A percentile compares a stretch with the other conserved stretches of the same genome.
Conservation (phyloP, 2,329 filamentous ascomycete species). For the Septoria linicola region DNA sequence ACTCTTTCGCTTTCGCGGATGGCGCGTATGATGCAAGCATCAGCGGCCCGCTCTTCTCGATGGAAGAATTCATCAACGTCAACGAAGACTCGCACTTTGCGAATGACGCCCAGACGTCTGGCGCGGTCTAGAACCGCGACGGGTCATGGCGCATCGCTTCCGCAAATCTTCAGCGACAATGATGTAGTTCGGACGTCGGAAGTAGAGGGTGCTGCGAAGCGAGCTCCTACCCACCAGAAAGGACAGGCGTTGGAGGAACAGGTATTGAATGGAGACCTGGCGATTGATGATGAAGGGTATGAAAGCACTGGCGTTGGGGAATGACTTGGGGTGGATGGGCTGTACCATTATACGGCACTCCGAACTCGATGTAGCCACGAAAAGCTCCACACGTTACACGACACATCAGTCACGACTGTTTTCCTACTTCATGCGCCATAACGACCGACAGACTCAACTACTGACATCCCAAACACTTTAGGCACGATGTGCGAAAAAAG, state of each 20-base stretch:
- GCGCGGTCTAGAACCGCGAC: constrained; percentile 50
- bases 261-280: constrained; percentile 2
- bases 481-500: neutral
- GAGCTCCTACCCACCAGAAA: neutral
- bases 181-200: neutral
- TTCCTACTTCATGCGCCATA: neutral
- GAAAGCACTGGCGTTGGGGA: constrained; percentile 17
- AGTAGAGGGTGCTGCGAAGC: constrained; percentile 1
- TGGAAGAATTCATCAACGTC: constrained; percentile 44
- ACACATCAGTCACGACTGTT: neutral
- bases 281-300: constrained; percentile 11
- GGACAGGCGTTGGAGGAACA: constrained; percentile 9
- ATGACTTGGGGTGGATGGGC: constrained; percentile 3
- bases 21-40: constrained; percentile 37
- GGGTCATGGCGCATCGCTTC: constrained; percentile 42
- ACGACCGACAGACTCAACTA: neutral
- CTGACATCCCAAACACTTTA: too few species aligned
- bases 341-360: neutral
- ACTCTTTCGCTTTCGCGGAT: constrained; percentile 40
- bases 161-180: neutral
- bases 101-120: constrained; percentile 42
- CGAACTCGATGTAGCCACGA: constrained; percentile 4
- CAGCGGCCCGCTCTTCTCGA: constrained; percentile 37
- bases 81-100: constrained; percentile 42
- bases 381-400: constrained; percentile 5